Evolutionary conservation across 352 stramenopile species (phyloP).

Genomic region (Saprolegnia parasitica): DNA sequence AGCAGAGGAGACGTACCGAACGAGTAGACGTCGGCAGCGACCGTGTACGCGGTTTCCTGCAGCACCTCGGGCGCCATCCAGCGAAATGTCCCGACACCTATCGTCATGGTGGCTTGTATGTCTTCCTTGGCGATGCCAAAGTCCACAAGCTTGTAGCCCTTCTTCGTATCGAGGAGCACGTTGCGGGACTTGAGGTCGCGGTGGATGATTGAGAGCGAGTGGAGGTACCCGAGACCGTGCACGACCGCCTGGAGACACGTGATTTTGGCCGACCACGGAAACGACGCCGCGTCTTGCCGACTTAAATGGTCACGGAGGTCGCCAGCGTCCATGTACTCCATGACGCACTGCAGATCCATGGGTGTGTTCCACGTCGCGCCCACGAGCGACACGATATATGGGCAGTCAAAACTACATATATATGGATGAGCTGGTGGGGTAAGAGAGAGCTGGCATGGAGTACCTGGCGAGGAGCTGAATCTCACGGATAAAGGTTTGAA

Average conservation of each 20-base stretch:
- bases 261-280: slow-evolving; percentile 6
- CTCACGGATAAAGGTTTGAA: slow-evolving; percentile 51
- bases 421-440: slow-evolving; percentile 2
- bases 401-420: not conserved
- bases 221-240: slow-evolving; percentile 23
- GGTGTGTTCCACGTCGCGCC: not conserved
- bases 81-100: slow-evolving; percentile 6
- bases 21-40: slow-evolving; percentile 22
- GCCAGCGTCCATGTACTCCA: slow-evolving; percentile 23
- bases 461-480: slow-evolving; percentile 45
- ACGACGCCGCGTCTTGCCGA: not conserved
- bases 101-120: slow-evolving; percentile 5
- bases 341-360: not conserved
- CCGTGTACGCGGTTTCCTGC: slow-evolving; percentile 11
- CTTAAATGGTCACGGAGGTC: slow-evolving; percentile 16
- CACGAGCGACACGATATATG: slow-evolving; percentile 9
- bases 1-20: slow-evolving; percentile 1
- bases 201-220: slow-evolving; percentile 26
- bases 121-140: slow-evolving; percentile 3
- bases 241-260: slow-evolving; percentile 2
- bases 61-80: slow-evolving; percentile 24
- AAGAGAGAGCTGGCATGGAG: slow-evolving; percentile 23
- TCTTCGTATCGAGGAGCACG: slow-evolving; percentile 12
- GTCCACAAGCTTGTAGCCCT: slow-evolving; percentile 10
- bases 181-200: slow-evolving; percentile 28